Percentiles rank a stretch among this genome's conserved stretches.
Conservation (phyloP, 2,329 filamentous ascomycete genomes). For the Pseudogymnoascus sp. region DNA sequence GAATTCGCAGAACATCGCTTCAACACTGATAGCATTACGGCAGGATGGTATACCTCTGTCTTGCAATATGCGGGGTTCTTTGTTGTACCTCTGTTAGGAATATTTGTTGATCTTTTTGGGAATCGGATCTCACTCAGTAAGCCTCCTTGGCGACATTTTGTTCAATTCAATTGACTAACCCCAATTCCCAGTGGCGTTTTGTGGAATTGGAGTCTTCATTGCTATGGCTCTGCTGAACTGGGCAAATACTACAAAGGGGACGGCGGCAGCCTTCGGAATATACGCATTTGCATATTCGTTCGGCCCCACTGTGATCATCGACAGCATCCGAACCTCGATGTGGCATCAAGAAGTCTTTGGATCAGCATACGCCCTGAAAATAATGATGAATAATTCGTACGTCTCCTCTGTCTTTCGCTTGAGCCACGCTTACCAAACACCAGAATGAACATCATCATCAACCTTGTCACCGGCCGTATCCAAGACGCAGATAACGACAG, state of each 20-base stretch:
- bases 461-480: constrained; percentile 48
- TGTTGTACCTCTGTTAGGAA: constrained; percentile 45
- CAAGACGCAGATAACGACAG: constrained; percentile 50
- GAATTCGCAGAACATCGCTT: constrained; percentile 54
- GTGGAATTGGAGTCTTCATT: constrained; percentile 41
- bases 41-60: constrained; percentile 52
- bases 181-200: constrained; percentile 29
- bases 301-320: constrained; percentile 51
- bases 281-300: constrained; percentile 48
- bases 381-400: constrained; percentile 51
- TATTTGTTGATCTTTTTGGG: constrained; percentile 49
- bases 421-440: not conserved
- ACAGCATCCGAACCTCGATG: constrained; percentile 50
- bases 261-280: constrained; percentile 50
- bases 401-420: constrained; percentile 11
- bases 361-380: constrained; percentile 50
- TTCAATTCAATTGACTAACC: not conserved
- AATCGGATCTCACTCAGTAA: constrained; percentile 40
- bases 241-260: constrained; percentile 40
- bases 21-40: constrained; percentile 42
- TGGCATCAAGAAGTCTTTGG: constrained; percentile 54
- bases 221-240: constrained; percentile 48
- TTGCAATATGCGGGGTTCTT: constrained; percentile 51
- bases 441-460: constrained; percentile 52
- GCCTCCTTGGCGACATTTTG: constrained; percentile 10